Evolutionary conservation across 1,284 basidiomycete species (phyloP), one percentile per base, ranked within the genome.

Genomic region (Violaceomyces palustris): DNA sequence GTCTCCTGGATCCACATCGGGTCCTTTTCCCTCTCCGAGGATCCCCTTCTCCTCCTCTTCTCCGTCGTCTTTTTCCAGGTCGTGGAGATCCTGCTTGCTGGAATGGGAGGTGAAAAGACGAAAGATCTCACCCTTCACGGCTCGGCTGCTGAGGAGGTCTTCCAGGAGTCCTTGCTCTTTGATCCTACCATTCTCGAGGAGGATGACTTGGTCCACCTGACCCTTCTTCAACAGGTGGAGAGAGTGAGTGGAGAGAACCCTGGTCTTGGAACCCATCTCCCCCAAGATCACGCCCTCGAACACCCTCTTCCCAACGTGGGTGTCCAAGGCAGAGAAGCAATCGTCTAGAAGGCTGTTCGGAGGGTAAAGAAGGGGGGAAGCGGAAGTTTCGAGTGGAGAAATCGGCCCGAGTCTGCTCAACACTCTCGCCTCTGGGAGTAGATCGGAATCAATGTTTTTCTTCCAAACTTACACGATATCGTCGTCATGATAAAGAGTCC

Each of bases 321-420:
- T 88, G 69, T 87, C 88, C 22, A 63, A 47, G 24, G 69, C 69
- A 4, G 61, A 67, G 7, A 72, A 53, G 7, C 86, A 86, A 64
- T 90, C 88, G 63, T 90, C 87, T 49, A 89, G 84, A 22, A 91
- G 84, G n/a, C n/a, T n/a, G n/a, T n/a, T n/a, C n/a, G n/a, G n/a
- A n/a, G n/a, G n/a, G n/a, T n/a, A n/a, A n/a, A n/a, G n/a, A n/a
- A n/a, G n/a, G n/a, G n/a, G n/a, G n/a, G n/a, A n/a, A n/a, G n/a
- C n/a, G n/a, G n/a, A n/a, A n/a, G n/a, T n/a, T n/a, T n/a, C n/a
- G n/a, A n/a, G n/a, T n/a, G n/a, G n/a, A n/a, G n/a, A n/a, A n/a
- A n/a, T n/a, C n/a, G n/a, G n/a, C n/a, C n/a, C n/a, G n/a, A n/a
- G n/a, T n/a, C n/a, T n/a, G n/a, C n/a, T n/a, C n/a, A n/a, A n/a